A percentile compares a stretch with the other conserved stretches of the same genome.
Evolutionary conservation across 169 alveolate species (phyloP).

Genomic region (Plasmodium vivax): DNA sequence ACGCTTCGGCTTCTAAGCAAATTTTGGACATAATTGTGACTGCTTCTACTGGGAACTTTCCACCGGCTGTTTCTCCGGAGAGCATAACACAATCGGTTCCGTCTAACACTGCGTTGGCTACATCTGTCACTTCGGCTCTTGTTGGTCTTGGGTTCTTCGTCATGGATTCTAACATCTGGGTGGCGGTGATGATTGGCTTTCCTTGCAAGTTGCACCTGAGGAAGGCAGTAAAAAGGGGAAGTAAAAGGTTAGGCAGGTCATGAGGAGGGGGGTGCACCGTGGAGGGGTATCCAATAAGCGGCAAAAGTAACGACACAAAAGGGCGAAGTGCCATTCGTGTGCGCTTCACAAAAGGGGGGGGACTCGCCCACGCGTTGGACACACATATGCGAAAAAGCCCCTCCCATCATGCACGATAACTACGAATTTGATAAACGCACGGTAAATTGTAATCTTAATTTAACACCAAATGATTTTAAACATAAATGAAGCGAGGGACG

Average conservation of each 20-base stretch:
- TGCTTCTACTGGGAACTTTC: conserved; percentile 85
- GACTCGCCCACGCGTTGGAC: background rate
- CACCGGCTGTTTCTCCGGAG: conserved; percentile 92
- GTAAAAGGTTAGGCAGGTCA: background rate
- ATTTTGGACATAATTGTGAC: conserved; percentile 88
- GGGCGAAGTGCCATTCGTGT: background rate
- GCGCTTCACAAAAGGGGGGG: background rate
- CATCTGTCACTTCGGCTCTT: conserved; percentile 99
- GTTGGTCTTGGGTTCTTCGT: conserved; percentile 97
- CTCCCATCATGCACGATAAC: background rate
- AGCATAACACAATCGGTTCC: conserved; percentile 98
- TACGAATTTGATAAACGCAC: background rate
- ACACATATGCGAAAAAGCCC: background rate
- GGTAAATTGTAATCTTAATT: conserved; percentile 25
- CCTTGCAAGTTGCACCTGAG: conserved; percentile 93
- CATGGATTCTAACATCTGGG: conserved; percentile 99
- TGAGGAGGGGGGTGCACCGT: background rate
- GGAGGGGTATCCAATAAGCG: background rate
- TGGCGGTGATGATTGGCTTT: conserved; percentile 98
- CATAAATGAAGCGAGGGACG: conserved; percentile 5
- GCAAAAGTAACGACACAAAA: background rate
- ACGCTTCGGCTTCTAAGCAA: conserved; percentile 90
- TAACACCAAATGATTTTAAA: conserved; percentile 67
- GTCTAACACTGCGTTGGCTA: conserved; percentile 98
- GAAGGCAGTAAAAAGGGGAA: background rate